These are phyloP conservation scores for Aureobasidium musti DNA, from an alignment of 2,329 filamentous ascomycete species.

Conservation along the genomic window DNA sequence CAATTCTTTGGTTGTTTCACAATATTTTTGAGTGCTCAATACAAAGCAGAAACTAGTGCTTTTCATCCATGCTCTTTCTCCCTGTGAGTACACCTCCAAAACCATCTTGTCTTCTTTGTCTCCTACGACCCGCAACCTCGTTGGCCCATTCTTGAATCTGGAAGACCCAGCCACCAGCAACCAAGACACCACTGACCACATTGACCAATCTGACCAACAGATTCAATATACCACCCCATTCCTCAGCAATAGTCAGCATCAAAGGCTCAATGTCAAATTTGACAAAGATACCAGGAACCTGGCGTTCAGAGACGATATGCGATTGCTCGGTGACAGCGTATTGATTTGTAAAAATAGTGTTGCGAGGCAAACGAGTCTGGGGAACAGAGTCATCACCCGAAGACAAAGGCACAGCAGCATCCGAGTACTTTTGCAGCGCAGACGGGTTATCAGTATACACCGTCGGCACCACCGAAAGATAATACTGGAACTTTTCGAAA, in stretches of 20 bases:
- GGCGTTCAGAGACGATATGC: slow-evolving; percentile 65
- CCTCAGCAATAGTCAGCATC: slow-evolving; percentile 79
- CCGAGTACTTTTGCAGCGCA: slow-evolving; percentile 51
- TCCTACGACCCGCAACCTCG: slow-evolving; percentile 52
- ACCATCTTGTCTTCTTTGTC: slow-evolving; percentile 43
- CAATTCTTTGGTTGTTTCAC: neutral
- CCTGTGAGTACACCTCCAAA: slow-evolving; percentile 54
- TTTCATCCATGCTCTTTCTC: slow-evolving; percentile 34
- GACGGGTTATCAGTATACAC: slow-evolving; percentile 66
- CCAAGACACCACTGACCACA: slow-evolving; percentile 84
- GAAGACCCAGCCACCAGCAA: slow-evolving; percentile 91
- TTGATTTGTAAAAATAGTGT: slow-evolving; percentile 87
- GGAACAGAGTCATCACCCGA: slow-evolving; percentile 42
- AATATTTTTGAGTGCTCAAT: neutral
- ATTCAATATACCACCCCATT: slow-evolving; percentile 70
- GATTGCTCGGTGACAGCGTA: slow-evolving; percentile 95
- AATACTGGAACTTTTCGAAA: slow-evolving; percentile 99
- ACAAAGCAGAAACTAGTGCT: neutral
- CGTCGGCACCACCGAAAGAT: slow-evolving; percentile 90
- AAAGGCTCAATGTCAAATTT: slow-evolving; percentile 99
- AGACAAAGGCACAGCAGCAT: slow-evolving; percentile 44
- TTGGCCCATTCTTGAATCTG: slow-evolving; percentile 75
- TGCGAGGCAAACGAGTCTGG: slow-evolving; percentile 44
- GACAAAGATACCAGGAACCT: slow-evolving; percentile 89
- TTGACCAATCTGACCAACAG: slow-evolving; percentile 85